Evolutionary conservation across 208 protist genomes (phyloP).

Genomic region (Acanthamoeba royreba): DNA sequence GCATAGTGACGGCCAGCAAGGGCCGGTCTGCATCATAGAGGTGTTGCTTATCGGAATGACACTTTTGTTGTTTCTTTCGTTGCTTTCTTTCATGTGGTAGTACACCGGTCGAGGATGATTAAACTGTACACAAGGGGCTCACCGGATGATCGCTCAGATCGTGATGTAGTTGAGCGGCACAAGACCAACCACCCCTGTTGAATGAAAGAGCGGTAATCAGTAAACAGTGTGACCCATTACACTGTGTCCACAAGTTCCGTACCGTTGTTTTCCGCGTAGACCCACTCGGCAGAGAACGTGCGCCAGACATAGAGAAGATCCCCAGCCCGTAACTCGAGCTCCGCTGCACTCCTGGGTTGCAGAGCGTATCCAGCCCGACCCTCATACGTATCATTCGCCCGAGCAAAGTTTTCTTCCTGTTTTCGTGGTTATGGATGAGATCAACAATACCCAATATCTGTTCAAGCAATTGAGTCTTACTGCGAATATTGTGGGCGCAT

Average conservation of each 20-base stretch:
- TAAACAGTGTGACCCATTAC: background rate
- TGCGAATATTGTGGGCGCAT: slow-evolving; percentile 1
- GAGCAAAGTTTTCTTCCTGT: background rate
- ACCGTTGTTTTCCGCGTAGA: slow-evolving; percentile 21
- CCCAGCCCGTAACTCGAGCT: background rate
- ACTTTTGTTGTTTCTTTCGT: no score
- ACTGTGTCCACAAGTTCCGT: background rate
- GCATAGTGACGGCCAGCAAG: no score
- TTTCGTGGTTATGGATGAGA: no score
- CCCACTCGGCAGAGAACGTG: slow-evolving; percentile 5
- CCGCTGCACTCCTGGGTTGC: background rate
- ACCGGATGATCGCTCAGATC: no score
- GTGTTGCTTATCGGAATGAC: no score
- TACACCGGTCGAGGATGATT: no score
- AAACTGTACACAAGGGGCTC: no score
- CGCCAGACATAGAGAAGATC: slow-evolving; percentile 11
- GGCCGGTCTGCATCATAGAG: no score
- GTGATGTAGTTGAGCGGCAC: slow-evolving; percentile 28
- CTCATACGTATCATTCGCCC: background rate
- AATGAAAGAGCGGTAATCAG: background rate
- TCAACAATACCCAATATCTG: background rate
- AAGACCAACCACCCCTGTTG: background rate
- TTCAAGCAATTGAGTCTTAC: no score
- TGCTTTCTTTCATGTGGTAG: no score
- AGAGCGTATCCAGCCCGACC: background rate